Evolutionary conservation across 208 protist genomes (phyloP).

Genomic region (Acanthamoeba castellanii): DNA sequence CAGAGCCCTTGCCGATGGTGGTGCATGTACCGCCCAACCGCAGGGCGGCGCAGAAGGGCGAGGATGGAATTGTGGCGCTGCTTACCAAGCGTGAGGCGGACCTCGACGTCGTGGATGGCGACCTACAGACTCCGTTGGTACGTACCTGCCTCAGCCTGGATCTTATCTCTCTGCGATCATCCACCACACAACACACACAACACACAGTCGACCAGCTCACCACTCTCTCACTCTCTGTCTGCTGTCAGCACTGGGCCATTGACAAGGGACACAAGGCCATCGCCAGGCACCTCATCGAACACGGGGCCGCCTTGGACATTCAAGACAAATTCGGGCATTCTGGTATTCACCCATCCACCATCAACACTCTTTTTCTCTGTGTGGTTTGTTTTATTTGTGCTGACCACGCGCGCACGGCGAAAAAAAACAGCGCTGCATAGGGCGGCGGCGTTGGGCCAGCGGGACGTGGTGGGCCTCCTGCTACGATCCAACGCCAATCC

Average conservation of each 20-base stretch:
- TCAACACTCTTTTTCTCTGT: no score
- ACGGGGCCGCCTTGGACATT: not conserved
- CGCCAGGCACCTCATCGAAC: not conserved
- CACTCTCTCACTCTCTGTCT: not conserved
- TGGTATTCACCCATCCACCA: not conserved
- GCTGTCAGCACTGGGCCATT: not conserved
- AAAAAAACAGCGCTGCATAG: not conserved
- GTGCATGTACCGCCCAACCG: no score
- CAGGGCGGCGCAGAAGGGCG: conserved; percentile 25
- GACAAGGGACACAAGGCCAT: conserved; percentile 29
- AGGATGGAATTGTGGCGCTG: not conserved
- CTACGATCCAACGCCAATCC: conserved; percentile 4
- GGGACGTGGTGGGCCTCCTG: not conserved
- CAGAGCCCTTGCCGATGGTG: not conserved
- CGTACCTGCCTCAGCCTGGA: not conserved
- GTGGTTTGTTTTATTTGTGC: no score
- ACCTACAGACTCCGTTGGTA: not conserved
- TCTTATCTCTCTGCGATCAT: not conserved
- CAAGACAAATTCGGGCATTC: conserved; percentile 27
- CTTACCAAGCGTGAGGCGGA: not conserved
- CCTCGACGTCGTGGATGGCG: conserved; percentile 24
- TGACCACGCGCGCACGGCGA: no score
- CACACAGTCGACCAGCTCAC: no score
- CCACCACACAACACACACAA: no score
- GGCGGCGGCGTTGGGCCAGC: conserved; percentile 22